Evolutionary conservation across 2,329 filamentous ascomycete genomes (phyloP), one percentile per base, ranked within the genome.

Genomic region (Chaetothyriales sp.): DNA sequence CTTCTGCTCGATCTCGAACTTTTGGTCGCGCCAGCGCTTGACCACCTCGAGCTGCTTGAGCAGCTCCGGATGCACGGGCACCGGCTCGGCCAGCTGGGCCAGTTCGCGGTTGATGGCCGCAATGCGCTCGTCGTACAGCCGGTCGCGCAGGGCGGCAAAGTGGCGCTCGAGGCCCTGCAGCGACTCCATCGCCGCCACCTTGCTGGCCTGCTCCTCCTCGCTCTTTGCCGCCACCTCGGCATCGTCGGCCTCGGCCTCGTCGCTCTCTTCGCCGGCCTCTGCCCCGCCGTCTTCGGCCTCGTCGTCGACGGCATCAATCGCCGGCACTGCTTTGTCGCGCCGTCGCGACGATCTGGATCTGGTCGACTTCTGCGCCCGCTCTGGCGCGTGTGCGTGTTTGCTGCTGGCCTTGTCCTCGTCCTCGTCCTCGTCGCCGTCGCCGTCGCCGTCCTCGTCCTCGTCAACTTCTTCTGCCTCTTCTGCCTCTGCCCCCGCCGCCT

Each of bases 31-130:
- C 63, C 90, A 82, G 54, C 85, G 83, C 68, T 94, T 82, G 51
- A 98, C 78, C 64, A 85, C 89, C 65, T 87, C 81, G 66, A 94
- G 83, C 82, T 95, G 94, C 44, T 86, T 86, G 37, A 95, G 75
- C 60, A 89, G 90, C 66, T 95, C 90, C 37, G 88, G 86, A 65
- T 98, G 92, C n/a, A 81, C 84, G 49, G 77, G 77, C 48, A 76
- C 73, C 1, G 77, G 69, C 51, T 77, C 73, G 47, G 71, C 73
- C 46, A 85, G 71, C 66, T 82, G 73, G 46, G 77, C 74, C 47
- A 84, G 70, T 66, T 84, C 81, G 48, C 74, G 71, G 56, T 94
- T 89, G 51, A 94, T 74, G 62, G 86, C 82, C 48, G 86, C 83
- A 19, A 98, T 77, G 56, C 88, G 81, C 67, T 97, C 90, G 64